Conservation (phyloP, 2,329 filamentous ascomycete genomes). For the Anisogramma anomala region DNA sequence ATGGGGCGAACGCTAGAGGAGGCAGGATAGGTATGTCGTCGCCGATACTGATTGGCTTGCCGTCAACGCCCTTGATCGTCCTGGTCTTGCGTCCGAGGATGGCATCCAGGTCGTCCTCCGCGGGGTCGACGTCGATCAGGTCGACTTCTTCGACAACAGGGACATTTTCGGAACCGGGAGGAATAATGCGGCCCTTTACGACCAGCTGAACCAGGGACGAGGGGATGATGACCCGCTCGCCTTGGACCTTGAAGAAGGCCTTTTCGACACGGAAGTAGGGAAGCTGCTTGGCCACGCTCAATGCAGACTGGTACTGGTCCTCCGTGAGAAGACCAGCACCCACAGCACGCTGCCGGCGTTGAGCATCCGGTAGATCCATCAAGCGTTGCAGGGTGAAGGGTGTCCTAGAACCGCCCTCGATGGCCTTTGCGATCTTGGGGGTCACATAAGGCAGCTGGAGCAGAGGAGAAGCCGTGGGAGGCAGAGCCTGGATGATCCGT, state of each 20-base stretch:
- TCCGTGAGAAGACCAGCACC: constrained; percentile 61
- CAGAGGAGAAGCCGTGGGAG: constrained; percentile 73
- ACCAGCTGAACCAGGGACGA: constrained; percentile 88
- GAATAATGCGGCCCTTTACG: constrained; percentile 87
- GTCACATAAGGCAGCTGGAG: constrained; percentile 87
- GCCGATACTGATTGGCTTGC: constrained; percentile 38
- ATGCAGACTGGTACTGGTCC: constrained; percentile 62
- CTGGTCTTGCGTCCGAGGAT: constrained; percentile 67
- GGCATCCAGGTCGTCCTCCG: constrained; percentile 83
- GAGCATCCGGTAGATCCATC: constrained; percentile 68
- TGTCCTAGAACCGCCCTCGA: constrained; percentile 63
- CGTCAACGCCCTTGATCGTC: constrained; percentile 49
- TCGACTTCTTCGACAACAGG: constrained; percentile 67
- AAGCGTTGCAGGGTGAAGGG: constrained; percentile 77
- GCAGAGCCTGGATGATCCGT: constrained; percentile 77
- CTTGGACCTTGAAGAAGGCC: constrained; percentile 96
- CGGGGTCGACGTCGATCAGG: constrained; percentile 81
- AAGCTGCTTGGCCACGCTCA: constrained; percentile 70
- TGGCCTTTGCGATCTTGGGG: constrained; percentile 48
- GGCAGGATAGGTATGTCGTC: constrained; percentile 59
- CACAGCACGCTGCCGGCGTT: constrained; percentile 60
- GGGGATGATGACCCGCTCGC: constrained; percentile 85
- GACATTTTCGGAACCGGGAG: constrained; percentile 66
- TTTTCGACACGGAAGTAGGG: constrained; percentile 77
- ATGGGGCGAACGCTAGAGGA: constrained; percentile 80